phyloP scores from a whole-genome alignment of 495 filamentous ascomycete genomes.

The Tuber magnatum region DNA sequence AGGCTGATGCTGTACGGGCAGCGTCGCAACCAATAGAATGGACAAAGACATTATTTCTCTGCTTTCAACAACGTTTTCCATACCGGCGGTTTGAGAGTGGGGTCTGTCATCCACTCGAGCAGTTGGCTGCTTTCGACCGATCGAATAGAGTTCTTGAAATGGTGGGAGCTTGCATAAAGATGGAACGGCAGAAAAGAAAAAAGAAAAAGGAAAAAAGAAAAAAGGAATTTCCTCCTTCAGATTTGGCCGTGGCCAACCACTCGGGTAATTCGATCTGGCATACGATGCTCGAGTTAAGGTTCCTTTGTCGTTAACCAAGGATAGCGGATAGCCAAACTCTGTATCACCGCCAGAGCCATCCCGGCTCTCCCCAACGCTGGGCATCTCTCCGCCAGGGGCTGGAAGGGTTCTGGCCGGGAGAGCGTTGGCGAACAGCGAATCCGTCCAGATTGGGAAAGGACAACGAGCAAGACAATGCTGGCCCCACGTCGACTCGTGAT shows the following conservation, averaged over 20 bases:
- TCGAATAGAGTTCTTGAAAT: not conserved
- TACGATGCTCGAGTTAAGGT: not conserved
- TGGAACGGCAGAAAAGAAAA: not conserved
- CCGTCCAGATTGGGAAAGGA: not conserved
- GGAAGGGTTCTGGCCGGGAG: not conserved
- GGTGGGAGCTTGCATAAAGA: not conserved
- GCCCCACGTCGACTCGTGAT: not conserved
- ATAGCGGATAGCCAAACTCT: not conserved
- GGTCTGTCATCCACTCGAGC: not conserved
- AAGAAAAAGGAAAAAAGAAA: not conserved
- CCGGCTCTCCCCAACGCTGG: not conserved
- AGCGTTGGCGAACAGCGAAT: not conserved
- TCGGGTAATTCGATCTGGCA: slow-evolving; percentile 5
- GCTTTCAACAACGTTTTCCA: not conserved
- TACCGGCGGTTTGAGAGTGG: not conserved
- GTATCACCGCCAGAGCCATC: not conserved
- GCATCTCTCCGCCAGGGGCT: not conserved
- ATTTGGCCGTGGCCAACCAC: not conserved
- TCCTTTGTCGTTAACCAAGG: slow-evolving; percentile 4
- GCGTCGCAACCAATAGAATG: not conserved
- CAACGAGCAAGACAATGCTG: not conserved
- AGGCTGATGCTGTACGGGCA: not conserved
- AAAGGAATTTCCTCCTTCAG: not conserved
- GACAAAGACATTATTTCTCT: slow-evolving; percentile 2
- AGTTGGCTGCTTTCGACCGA: not conserved